These are phyloP conservation scores for Pythium pyrilobum DNA, from an alignment of 352 stramenopile genomes.

Conservation along the genomic window DNA sequence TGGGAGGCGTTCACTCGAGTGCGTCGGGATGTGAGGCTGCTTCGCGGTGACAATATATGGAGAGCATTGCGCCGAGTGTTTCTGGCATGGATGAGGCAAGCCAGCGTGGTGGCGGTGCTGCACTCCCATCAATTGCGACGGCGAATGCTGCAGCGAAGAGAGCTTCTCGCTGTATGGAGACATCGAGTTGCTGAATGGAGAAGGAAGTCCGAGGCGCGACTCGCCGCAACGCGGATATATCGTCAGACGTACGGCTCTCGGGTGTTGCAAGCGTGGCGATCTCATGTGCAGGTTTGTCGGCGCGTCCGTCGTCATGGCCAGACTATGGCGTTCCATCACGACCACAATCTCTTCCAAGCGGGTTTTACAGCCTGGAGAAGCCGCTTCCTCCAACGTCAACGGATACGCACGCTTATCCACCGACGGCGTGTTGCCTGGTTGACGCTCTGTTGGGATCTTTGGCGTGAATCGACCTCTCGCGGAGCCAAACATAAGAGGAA, in stretches of 20 bases:
- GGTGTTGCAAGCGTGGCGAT: background rate
- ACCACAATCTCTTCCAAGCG: no score
- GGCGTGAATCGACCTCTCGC: background rate
- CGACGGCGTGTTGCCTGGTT: background rate
- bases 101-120: background rate
- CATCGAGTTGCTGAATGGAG: background rate
- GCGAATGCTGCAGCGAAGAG: background rate
- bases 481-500: conserved; percentile 25
- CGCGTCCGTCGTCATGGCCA: background rate
- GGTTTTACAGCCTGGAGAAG: background rate
- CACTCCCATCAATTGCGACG: background rate
- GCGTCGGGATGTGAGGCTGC: background rate
- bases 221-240: background rate
- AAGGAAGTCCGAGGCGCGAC: background rate
- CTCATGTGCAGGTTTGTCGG: background rate
- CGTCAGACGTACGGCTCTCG: background rate
- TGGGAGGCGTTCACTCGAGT: conserved; percentile 9
- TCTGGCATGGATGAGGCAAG: background rate
- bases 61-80: background rate
- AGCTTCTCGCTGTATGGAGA: background rate
- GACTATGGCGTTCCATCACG: background rate
- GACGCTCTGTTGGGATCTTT: conserved; percentile 5
- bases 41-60: background rate
- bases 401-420: background rate
- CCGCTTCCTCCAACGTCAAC: background rate